These are phyloP conservation scores for Chenopodium quinoa DNA, from an alignment of 148 eudicot species.

Conservation along the genomic window DNA sequence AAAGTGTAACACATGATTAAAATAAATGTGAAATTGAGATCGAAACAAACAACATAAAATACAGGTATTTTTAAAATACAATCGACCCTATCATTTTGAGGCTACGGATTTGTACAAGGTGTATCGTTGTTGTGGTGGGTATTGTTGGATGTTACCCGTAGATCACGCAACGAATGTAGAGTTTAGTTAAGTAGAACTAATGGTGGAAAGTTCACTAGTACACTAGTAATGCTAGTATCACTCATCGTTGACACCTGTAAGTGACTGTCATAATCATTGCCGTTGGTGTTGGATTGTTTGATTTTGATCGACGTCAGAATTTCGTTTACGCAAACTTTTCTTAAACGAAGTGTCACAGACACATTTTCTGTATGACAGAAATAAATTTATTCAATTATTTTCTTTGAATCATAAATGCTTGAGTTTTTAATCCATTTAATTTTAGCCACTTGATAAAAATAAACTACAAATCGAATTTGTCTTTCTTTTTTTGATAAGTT, in stretches of 20 bases:
- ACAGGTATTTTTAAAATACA: no score
- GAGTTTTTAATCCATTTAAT: background rate
- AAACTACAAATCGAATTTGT: background rate
- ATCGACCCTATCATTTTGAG: no score
- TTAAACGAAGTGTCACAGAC: background rate
- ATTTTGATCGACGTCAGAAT: background rate
- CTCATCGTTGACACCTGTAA: background rate
- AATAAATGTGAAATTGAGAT: no score
- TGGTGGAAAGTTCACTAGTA: slow-evolving; percentile 1
- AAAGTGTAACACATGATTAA: background rate
- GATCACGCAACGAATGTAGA: slow-evolving; percentile 27
- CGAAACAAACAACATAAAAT: no score
- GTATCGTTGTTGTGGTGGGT: background rate
- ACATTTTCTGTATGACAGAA: background rate
- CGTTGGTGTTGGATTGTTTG: slow-evolving; percentile 16
- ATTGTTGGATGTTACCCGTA: slow-evolving; percentile 9
- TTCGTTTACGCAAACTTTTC: background rate
- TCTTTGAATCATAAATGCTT: background rate
- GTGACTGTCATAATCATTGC: slow-evolving; percentile 21
- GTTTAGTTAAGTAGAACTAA: background rate
- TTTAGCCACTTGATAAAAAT: background rate
- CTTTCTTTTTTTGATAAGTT: no score
- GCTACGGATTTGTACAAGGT: no score
- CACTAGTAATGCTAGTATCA: background rate
- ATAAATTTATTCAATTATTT: background rate